phyloP scores from a whole-genome alignment of 257 asterid species.

The Solanum medicagineum region DNA sequence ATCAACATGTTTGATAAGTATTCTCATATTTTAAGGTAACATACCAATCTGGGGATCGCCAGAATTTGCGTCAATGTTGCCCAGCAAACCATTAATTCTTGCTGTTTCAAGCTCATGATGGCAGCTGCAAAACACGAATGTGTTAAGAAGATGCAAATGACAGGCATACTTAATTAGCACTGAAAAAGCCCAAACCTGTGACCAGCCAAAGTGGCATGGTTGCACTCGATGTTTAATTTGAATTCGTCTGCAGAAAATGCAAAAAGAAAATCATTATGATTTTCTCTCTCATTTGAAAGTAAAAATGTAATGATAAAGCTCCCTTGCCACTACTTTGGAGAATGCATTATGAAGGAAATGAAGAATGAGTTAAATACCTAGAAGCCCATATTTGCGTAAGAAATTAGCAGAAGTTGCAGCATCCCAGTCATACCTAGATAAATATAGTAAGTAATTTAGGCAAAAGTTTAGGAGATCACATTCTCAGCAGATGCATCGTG shows the following conservation, averaged over 20 bases:
- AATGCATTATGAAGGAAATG: neutral
- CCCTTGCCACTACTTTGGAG: neutral
- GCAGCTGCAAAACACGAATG: slow-evolving; percentile 32
- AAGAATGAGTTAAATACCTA: slow-evolving; percentile 27
- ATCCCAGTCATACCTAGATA: slow-evolving; percentile 92
- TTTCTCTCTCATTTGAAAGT: neutral
- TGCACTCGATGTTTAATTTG: slow-evolving; percentile 94
- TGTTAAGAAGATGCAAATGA: neutral
- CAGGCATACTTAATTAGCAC: neutral
- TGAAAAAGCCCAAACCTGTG: slow-evolving; percentile 52
- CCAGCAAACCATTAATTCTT: slow-evolving; percentile 85
- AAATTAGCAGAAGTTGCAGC: slow-evolving; percentile 96
- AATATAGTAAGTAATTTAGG: neutral
- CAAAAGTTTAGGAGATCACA: neutral
- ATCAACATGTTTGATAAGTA: neutral
- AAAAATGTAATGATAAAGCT: neutral
- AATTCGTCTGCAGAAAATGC: slow-evolving; percentile 51
- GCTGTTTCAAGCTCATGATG: slow-evolving; percentile 97
- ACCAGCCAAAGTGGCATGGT: slow-evolving; percentile 95
- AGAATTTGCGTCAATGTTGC: slow-evolving; percentile 85
- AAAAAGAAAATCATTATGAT: neutral
- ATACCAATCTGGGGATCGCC: slow-evolving; percentile 96
- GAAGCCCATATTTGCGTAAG: slow-evolving; percentile 79
- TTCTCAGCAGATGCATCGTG: neutral
- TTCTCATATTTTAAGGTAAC: neutral